phyloP scores from a whole-genome alignment of 2,329 filamentous ascomycete species.

The Pseudogymnoascus sp. region DNA sequence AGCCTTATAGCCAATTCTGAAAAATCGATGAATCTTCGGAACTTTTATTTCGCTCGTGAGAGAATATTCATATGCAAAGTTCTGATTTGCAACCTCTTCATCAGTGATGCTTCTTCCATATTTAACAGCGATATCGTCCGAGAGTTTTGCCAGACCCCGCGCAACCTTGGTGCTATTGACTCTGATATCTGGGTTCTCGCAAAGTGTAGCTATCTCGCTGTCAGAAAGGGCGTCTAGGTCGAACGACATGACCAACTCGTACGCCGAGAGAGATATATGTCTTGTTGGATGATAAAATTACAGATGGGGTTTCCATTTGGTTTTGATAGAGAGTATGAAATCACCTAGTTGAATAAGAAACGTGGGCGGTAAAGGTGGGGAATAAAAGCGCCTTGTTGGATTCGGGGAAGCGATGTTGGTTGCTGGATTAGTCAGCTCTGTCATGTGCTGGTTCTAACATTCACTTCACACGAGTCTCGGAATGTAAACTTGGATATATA shows the following conservation, averaged over 20 bases:
- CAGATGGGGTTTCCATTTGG: neutral
- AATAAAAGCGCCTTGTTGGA: neutral
- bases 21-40: neutral
- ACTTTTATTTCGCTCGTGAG: neutral
- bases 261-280: neutral
- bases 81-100: neutral
- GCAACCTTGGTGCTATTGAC: neutral
- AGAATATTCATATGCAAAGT: neutral
- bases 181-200: neutral
- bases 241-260: neutral
- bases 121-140: neutral
- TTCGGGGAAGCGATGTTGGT: neutral
- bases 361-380: neutral
- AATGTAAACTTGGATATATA: neutral
- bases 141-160: neutral
- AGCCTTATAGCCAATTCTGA: neutral
- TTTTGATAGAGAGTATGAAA: neutral
- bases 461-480: neutral
- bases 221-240: neutral
- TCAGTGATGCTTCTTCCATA: neutral
- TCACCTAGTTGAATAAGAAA: neutral
- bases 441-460: neutral
- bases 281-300: neutral
- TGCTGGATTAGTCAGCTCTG: neutral
- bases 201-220: neutral